phyloP scores from a whole-genome alignment of 345 rosid genomes.

The Sisymbrium irio region DNA sequence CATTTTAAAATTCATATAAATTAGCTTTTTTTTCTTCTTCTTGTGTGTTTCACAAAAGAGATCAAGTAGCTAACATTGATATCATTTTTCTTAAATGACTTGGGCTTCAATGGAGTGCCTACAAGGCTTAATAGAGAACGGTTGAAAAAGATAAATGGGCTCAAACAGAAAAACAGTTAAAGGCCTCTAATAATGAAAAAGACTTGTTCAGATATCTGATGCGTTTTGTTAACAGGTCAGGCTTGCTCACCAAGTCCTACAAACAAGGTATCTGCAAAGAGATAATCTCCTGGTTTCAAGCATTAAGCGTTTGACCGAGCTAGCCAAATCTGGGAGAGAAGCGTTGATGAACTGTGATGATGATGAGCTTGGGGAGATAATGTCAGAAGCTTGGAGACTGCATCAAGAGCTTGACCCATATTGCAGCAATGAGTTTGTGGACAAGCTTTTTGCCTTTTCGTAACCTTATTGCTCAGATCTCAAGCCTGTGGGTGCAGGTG shows the following conservation, averaged over 20 bases:
- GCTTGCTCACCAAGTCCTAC: slow-evolving; percentile 86
- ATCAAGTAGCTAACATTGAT: background rate
- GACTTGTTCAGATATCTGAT: slow-evolving; percentile 60
- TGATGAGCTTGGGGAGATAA: slow-evolving; percentile 82
- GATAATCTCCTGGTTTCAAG: slow-evolving; percentile 82
- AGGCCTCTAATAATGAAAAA: too few relatives aligned
- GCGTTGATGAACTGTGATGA: slow-evolving; percentile 82
- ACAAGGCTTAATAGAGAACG: too few relatives aligned
- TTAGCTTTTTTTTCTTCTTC: too few relatives aligned
- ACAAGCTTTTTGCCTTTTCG: slow-evolving; percentile 59
- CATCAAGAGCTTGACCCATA: slow-evolving; percentile 96
- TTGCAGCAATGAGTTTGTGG: slow-evolving; percentile 91
- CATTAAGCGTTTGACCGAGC: slow-evolving; percentile 77
- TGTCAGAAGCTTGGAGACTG: slow-evolving; percentile 91
- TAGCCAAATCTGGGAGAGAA: slow-evolving; percentile 85
- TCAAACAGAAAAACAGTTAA: too few relatives aligned
- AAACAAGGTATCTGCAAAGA: slow-evolving; percentile 70
- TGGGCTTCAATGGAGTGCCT: too few relatives aligned
- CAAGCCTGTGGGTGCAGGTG: slow-evolving; percentile 98
- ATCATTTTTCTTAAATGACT: too few relatives aligned
- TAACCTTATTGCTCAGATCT: slow-evolving; percentile 82
- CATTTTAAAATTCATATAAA: background rate
- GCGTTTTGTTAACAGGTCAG: slow-evolving; percentile 56
- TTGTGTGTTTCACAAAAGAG: background rate
- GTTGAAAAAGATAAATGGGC: too few relatives aligned